Evolutionary conservation across 305 asterid species (phyloP).

Genomic region (Coffea humblotiana): DNA sequence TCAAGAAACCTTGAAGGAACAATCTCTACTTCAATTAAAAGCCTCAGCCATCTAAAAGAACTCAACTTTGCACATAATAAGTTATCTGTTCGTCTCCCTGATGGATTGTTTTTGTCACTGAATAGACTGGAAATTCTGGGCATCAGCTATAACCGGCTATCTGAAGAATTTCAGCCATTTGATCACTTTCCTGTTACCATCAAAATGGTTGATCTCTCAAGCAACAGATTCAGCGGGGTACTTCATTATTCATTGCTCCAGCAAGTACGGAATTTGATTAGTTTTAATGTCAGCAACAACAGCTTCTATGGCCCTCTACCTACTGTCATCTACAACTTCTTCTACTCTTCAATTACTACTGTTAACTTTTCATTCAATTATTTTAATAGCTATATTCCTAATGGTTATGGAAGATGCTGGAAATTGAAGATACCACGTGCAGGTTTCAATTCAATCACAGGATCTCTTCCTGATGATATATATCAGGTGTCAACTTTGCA

Average conservation of each 20-base stretch:
- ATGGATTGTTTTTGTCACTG: neutral
- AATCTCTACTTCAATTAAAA: slow-evolving; percentile 32
- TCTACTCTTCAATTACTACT: slow-evolving; percentile 28
- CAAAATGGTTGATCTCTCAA: slow-evolving; percentile 36
- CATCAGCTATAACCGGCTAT: slow-evolving; percentile 29
- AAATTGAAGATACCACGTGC: too few relatives aligned
- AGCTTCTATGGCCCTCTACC: slow-evolving; percentile 59
- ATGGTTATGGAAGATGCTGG: too few relatives aligned
- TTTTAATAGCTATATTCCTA: too few relatives aligned
- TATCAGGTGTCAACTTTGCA: too few relatives aligned
- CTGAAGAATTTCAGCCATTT: slow-evolving; percentile 12
- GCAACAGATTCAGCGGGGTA: slow-evolving; percentile 50
- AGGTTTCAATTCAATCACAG: too few relatives aligned
- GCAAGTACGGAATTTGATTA: slow-evolving; percentile 24
- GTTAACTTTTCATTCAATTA: too few relatives aligned
- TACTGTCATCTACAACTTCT: slow-evolving; percentile 33
- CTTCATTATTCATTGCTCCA: slow-evolving; percentile 25
- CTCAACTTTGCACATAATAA: slow-evolving; percentile 48
- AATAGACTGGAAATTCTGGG: slow-evolving; percentile 23
- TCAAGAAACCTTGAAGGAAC: slow-evolving; percentile 42
- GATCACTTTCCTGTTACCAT: slow-evolving; percentile 24
- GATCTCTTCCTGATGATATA: too few relatives aligned
- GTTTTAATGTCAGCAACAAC: slow-evolving; percentile 62
- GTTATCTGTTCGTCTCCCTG: slow-evolving; percentile 41
- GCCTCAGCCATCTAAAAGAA: slow-evolving; percentile 44